Evolutionary conservation across 129 eudicot genomes (phyloP).

Genomic region (Flaveria bidentis): DNA sequence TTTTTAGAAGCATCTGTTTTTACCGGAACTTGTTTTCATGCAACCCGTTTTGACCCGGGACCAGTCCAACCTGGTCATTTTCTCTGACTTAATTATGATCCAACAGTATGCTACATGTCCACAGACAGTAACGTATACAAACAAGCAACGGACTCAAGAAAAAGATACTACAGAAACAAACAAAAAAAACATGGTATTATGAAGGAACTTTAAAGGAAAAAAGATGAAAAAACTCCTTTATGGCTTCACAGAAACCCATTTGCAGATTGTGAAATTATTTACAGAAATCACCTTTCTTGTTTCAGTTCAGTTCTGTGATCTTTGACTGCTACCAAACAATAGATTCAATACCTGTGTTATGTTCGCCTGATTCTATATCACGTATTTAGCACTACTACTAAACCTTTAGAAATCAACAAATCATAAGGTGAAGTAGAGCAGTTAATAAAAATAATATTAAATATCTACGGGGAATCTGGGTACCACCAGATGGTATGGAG

Average conservation of each 20-base stretch:
- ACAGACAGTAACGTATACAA: background rate
- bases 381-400: slow-evolving; percentile 13
- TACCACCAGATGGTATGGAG: slow-evolving; percentile 43
- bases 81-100: background rate
- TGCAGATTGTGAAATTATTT: slow-evolving; percentile 18
- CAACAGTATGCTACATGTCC: background rate
- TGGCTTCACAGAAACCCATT: background rate
- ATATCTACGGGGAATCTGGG: slow-evolving; percentile 29
- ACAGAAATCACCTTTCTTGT: slow-evolving; percentile 9
- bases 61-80: background rate
- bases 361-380: slow-evolving; percentile 30
- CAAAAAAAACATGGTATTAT: background rate
- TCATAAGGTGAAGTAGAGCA: slow-evolving; percentile 42
- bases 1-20: no score
- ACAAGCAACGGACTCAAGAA: background rate
- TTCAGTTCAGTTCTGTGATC: slow-evolving; percentile 14
- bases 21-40: no score
- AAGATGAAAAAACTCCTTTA: slow-evolving; percentile 12
- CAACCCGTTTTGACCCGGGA: no score
- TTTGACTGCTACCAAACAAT: slow-evolving; percentile 34
- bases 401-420: slow-evolving; percentile 27
- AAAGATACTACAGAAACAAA: background rate
- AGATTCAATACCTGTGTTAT: slow-evolving; percentile 21
- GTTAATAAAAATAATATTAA: slow-evolving; percentile 25
- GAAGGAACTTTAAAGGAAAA: background rate